Conservation (phyloP, 225 moss, liverwort and hornwort genomes). For the Polytrichum commune region DNA sequence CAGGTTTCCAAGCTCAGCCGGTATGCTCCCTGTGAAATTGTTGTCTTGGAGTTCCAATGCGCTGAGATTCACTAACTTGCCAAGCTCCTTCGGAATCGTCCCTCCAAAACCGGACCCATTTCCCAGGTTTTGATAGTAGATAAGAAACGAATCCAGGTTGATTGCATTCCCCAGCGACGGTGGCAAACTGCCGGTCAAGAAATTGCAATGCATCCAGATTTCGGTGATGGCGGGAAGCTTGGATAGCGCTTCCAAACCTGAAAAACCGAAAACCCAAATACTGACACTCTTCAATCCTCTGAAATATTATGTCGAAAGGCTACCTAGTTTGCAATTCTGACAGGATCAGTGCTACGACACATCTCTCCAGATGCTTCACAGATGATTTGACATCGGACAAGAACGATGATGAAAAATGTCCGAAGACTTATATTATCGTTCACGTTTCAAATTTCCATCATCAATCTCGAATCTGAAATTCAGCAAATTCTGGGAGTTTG, state of each 20-base stretch:
- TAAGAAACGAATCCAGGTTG: slow-evolving; percentile 29
- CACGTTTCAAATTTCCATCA: too few relatives aligned
- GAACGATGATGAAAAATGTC: too few relatives aligned
- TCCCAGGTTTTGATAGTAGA: slow-evolving; percentile 34
- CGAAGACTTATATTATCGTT: too few relatives aligned
- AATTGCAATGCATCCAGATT: slow-evolving; percentile 46
- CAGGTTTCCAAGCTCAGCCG: slow-evolving; percentile 3
- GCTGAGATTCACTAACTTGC: slow-evolving; percentile 7
- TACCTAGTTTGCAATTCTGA: background rate
- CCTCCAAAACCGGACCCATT: slow-evolving; percentile 9
- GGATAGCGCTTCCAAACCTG: slow-evolving; percentile 42
- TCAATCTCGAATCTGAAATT: too few relatives aligned
- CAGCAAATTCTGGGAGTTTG: too few relatives aligned
- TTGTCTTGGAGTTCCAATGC: slow-evolving; percentile 6
- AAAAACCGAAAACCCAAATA: background rate
- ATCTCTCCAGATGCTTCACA: background rate
- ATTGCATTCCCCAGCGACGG: slow-evolving; percentile 52
- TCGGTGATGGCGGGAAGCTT: slow-evolving; percentile 33
- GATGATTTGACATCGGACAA: background rate
- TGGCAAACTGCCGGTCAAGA: slow-evolving; percentile 50
- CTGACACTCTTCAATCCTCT: background rate
- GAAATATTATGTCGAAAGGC: background rate
- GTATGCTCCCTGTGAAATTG: slow-evolving; percentile 5
- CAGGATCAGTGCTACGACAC: background rate
- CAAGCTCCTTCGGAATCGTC: slow-evolving; percentile 20